Percentiles rank a stretch among this genome's conserved stretches.
Conservation (phyloP, 352 stramenopile species). For the Phytophthora pluvialis region DNA sequence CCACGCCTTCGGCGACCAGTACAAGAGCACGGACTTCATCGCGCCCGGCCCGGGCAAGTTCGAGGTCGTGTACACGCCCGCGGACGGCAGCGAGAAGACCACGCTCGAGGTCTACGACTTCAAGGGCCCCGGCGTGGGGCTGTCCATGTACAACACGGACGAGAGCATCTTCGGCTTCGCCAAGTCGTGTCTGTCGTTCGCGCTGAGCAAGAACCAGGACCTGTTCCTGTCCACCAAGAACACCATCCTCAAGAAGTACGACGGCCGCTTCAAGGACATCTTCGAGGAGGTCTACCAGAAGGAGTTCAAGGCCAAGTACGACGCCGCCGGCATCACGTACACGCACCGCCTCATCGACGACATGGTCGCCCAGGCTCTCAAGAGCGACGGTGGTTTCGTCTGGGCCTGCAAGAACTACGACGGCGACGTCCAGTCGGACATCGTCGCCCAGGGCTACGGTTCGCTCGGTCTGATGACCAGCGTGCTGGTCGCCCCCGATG, state of each 20-base stretch:
- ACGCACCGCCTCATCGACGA: slow-evolving; percentile 84
- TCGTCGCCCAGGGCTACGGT: slow-evolving; percentile 81
- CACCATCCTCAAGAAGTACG: slow-evolving; percentile 86
- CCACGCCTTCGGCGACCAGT: slow-evolving; percentile 84
- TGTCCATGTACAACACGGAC: slow-evolving; percentile 89
- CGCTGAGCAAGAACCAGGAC: slow-evolving; percentile 65
- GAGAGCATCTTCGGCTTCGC: slow-evolving; percentile 83
- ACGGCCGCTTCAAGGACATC: slow-evolving; percentile 82
- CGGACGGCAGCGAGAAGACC: slow-evolving; percentile 52
- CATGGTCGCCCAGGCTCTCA: slow-evolving; percentile 85
- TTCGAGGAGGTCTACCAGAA: slow-evolving; percentile 85
- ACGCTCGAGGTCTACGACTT: slow-evolving; percentile 78
- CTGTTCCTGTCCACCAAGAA: slow-evolving; percentile 85
- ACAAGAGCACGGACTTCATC: slow-evolving; percentile 82
- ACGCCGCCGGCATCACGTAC: slow-evolving; percentile 78
- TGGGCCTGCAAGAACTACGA: slow-evolving; percentile 91
- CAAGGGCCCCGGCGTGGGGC: slow-evolving; percentile 56
- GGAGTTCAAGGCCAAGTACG: slow-evolving; percentile 79
- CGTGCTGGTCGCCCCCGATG: slow-evolving; percentile 76
- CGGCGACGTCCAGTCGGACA: slow-evolving; percentile 83
- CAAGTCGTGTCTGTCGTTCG: slow-evolving; percentile 74
- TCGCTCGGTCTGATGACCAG: slow-evolving; percentile 83
- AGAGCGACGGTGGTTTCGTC: slow-evolving; percentile 79
- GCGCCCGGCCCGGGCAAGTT: slow-evolving; percentile 73
- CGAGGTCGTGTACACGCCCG: slow-evolving; percentile 71